phyloP scores from a whole-genome alignment of 1,139 yeast species.

The Blastobotrys petasosporus region DNA sequence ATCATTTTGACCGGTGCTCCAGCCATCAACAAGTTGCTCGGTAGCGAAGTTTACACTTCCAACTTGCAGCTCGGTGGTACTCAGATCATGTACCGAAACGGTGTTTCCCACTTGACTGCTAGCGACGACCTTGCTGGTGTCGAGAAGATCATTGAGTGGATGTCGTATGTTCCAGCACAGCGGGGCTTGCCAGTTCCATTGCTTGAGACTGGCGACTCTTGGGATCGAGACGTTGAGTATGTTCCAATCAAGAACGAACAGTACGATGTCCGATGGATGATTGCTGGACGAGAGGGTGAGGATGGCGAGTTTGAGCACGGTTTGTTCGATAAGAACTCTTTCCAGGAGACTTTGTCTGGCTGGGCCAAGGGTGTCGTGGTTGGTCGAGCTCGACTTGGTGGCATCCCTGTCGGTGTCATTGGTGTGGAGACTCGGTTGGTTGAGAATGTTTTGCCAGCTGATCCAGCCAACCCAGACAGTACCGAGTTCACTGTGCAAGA shows the following conservation, averaged over 20 bases:
- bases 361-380: constrained; percentile 99
- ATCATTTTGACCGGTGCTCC: constrained; percentile 98
- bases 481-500: constrained; percentile 84
- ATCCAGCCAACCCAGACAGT: constrained; percentile 95
- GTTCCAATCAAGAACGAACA: constrained; percentile 66
- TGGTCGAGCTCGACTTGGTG: constrained; percentile 98
- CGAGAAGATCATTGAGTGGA: constrained; percentile 89
- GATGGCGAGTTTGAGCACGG: constrained; percentile 75
- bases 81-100: constrained; percentile 95
- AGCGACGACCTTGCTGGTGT: constrained; percentile 95
- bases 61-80: constrained; percentile 98
- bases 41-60: constrained; percentile 94
- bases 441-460: constrained; percentile 91
- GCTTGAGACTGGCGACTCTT: constrained; percentile 65
- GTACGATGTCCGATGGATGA: constrained; percentile 93
- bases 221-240: constrained; percentile 92
- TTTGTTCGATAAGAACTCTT: constrained; percentile 83
- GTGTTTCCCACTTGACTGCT: constrained; percentile 96
- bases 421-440: constrained; percentile 90
- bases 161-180: constrained; percentile 90
- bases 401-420: constrained; percentile 96
- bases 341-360: constrained; percentile 95
- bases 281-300: constrained; percentile 68
- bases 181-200: constrained; percentile 90
- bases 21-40: constrained; percentile 91